Base-by-base conservation (phyloP, 805 yeast species). In the Isabelozyma rhagii region DNA sequence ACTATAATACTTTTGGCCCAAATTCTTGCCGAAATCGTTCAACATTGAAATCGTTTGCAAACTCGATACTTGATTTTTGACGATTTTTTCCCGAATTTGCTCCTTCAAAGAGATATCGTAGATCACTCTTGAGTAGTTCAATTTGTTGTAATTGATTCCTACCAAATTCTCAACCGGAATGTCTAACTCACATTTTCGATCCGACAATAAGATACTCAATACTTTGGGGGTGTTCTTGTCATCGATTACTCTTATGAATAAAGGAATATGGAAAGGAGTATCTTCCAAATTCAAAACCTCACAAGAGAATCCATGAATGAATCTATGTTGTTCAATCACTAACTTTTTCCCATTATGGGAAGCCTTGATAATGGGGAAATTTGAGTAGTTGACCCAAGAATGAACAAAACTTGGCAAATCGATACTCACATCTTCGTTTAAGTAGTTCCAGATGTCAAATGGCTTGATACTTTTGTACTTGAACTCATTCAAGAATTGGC, bases 361-460 rank as follows among this genome's bases (percentile, higher is more conserved):
- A n/a, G 60, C 57, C 44, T 47, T 54, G 6, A 85, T 57, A 2
- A 80, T 60, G 5, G 92, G 90, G 47, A 67, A 78, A 1, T 92
- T 91, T 0, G 84, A 74, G 11, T 75, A 63, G 57, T 80, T 74
- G 2, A 78, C 65, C 91, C 90, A 85, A 0, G 88, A 77, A 52
- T 80, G 77, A 52, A 78, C 68, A 47, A 84, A 80, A 0, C 77
- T 67, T 18, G 75, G 64, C n/a, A 83, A 56, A 56, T 82, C 84
- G 42, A 72, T 58, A 5, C 71, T 59, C 3, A 68, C 57, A 2
- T 52, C 49, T 43, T 71, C 53, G 58, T 68, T 63, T 45, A 76
- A 58, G 27, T 63, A 64, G 38, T 63, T 68, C 89, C 88, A 84
- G 17, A 84, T 59, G 44, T 82, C 84, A 21, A 67, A 55, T 1